These are phyloP conservation scores for Leccinum subtestaceum DNA, from an alignment of 768 basidiomycete species.

Conservation along the genomic window DNA sequence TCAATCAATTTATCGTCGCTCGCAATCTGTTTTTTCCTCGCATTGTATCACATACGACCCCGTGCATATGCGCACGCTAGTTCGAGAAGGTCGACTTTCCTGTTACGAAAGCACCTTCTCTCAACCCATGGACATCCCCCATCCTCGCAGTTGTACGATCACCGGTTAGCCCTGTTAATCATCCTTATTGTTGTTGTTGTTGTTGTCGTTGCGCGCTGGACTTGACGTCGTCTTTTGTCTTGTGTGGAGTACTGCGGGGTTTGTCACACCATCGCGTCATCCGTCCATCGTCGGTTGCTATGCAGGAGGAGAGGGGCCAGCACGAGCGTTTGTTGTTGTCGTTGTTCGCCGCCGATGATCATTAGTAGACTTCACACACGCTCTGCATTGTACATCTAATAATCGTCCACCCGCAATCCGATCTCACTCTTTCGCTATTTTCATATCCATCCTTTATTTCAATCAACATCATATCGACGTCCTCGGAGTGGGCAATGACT, in stretches of 20 bases:
- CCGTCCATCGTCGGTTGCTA: constrained; percentile 15
- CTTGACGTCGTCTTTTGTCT: background rate
- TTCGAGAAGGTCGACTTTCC: constrained; percentile 10
- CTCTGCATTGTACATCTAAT: constrained; percentile 28
- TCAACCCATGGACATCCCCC: constrained; percentile 16
- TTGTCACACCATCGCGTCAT: background rate
- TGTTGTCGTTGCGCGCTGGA: background rate
- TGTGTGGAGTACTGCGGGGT: constrained; percentile 15
- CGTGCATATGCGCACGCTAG: constrained; percentile 37
- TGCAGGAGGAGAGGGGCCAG: constrained; percentile 23
- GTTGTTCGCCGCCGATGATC: background rate
- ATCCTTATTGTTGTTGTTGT: constrained; percentile 8
- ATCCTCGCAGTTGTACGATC: constrained; percentile 28
- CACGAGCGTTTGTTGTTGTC: background rate
- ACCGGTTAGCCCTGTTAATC: constrained; percentile 5
- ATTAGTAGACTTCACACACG: constrained; percentile 23
- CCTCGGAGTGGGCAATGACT: constrained; percentile 27
- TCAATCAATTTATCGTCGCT: constrained; percentile 31
- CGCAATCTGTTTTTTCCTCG: constrained; percentile 24
- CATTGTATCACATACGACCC: constrained; percentile 34
- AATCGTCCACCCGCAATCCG: constrained; percentile 3
- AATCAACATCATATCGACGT: constrained; percentile 1
- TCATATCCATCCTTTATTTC: background rate
- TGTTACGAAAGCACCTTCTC: background rate
- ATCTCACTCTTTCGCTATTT: constrained; percentile 7